A percentile compares a stretch with the other conserved stretches of the same genome.
phyloP scores from a whole-genome alignment of 2,329 filamentous ascomycete genomes.

The Cercospora citrullina region DNA sequence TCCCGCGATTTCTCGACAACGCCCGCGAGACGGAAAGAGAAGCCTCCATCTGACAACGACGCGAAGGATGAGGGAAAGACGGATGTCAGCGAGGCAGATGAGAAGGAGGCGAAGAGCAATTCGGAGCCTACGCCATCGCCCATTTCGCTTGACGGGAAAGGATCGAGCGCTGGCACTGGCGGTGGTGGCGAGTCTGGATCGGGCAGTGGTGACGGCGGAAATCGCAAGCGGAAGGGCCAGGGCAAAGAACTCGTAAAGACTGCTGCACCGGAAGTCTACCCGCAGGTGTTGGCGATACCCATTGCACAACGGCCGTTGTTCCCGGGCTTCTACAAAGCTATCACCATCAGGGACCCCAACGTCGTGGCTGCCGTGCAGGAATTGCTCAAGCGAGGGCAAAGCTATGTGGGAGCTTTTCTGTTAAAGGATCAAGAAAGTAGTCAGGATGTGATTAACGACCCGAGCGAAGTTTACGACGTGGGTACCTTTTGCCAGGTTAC shows the following conservation, averaged over 20 bases:
- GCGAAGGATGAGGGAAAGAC: slow-evolving; percentile 42
- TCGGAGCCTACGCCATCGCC: slow-evolving; percentile 53
- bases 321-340: slow-evolving; percentile 97
- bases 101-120: slow-evolving; percentile 50
- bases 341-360: slow-evolving; percentile 90
- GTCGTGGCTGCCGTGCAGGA: slow-evolving; percentile 91
- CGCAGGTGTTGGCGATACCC: slow-evolving; percentile 95
- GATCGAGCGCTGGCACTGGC: slow-evolving; percentile 59
- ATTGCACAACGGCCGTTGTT: slow-evolving; percentile 92
- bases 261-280: slow-evolving; percentile 89
- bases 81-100: slow-evolving; percentile 45
- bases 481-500: slow-evolving; percentile 98
- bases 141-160: slow-evolving; percentile 57
- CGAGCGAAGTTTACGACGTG: slow-evolving; percentile 90
- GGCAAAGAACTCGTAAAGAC: slow-evolving; percentile 79
- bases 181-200: slow-evolving; percentile 45
- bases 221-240: slow-evolving; percentile 70
- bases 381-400: slow-evolving; percentile 94
- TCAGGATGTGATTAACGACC: slow-evolving; percentile 86
- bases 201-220: slow-evolving; percentile 55
- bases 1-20: slow-evolving; percentile 45
- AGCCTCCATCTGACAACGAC: slow-evolving; percentile 51
- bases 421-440: slow-evolving; percentile 96
- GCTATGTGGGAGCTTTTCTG: slow-evolving; percentile 93
- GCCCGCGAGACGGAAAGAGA: slow-evolving; percentile 56